Evolutionary conservation across 192 early-diverging fungal genomes (phyloP), one percentile per base, ranked within the genome.

Genomic region (Backusella morwellensis): DNA sequence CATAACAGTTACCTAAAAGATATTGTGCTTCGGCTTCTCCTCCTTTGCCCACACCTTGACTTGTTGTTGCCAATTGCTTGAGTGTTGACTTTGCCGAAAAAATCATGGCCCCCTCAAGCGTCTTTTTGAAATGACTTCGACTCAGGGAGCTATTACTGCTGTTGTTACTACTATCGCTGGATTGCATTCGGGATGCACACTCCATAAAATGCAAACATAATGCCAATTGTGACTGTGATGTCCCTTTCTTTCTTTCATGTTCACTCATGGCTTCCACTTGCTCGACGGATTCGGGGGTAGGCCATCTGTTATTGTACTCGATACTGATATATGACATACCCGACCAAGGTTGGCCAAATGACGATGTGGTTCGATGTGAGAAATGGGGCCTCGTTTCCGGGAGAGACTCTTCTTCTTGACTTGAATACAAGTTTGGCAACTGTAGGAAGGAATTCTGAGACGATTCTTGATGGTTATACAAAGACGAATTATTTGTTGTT

Each of bases 11-110:
- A 35, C 95, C 97, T n/a, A 99, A 83, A 82, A 94, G 93, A 85
- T 96, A 98, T 82, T 95, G 92, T 21, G 97, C 95, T 47, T 98
- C 97, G 3, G 97, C 90, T 26, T 92, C 91, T 8, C 92, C 89
- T 41, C 89, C 85, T 66, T 90, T 91, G 42, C 94, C 86, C 41
- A 89, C 83, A 68, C 52, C 41, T 17, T 89, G 87, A 26, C 91
- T 90, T 26, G 84, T 81, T 14, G 88, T 90, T 0, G 93, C 91
- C 35, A 98, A 84, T 74, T 93, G 92, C 72, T 97, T 95, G 41
- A 97, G 83, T 80, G 91, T 88, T 75, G 95, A 95, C 36, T 96
- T 84, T 3, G 91, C 97, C 81, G 97, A 96, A 21, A 82, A 81
- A 35, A 91, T 85, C 68, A 96, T 83, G 19, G 87, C 80, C 19